Percentiles rank a stretch among this genome's conserved stretches.
Conservation (phyloP, 805 yeast species). For the Cyberlindnera xylosilytica region DNA sequence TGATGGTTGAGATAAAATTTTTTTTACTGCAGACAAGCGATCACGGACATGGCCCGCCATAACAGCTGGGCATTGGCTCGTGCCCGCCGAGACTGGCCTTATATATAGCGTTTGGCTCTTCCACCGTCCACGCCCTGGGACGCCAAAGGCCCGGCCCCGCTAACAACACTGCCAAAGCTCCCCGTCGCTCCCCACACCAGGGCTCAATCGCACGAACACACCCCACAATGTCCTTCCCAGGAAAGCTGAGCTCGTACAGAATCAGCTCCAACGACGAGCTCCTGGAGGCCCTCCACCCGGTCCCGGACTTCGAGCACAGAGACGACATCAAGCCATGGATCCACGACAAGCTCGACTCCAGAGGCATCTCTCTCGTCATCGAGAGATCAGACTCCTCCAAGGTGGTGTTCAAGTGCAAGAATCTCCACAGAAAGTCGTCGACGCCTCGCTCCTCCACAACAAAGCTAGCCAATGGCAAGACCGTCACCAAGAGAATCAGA, state of each 20-base stretch:
- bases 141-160: too few species aligned
- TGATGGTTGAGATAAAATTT: conserved; percentile 28
- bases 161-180: too few species aligned
- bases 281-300: conserved; percentile 25
- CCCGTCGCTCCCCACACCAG: too few species aligned
- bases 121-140: conserved; percentile 14
- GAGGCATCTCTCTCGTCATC: conserved; percentile 28
- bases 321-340: conserved; percentile 30
- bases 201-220: too few species aligned
- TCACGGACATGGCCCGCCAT: not conserved
- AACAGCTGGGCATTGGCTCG: not conserved
- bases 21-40: conserved; percentile 6
- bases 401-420: conserved; percentile 33
- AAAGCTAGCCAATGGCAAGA: conserved; percentile 10
- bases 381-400: conserved; percentile 32
- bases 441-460: conserved; percentile 15
- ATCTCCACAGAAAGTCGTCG: conserved; percentile 24
- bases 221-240: not conserved
- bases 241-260: conserved; percentile 5
- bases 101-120: conserved; percentile 16
- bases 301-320: conserved; percentile 23
- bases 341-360: conserved; percentile 18
- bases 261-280: conserved; percentile 25
- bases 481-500: conserved; percentile 20
- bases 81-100: not conserved